Evolutionary conservation across 2,329 filamentous ascomycete genomes (phyloP), one percentile per base, ranked within the genome.

Genomic region (Neoscytalidium dimidiatum): DNA sequence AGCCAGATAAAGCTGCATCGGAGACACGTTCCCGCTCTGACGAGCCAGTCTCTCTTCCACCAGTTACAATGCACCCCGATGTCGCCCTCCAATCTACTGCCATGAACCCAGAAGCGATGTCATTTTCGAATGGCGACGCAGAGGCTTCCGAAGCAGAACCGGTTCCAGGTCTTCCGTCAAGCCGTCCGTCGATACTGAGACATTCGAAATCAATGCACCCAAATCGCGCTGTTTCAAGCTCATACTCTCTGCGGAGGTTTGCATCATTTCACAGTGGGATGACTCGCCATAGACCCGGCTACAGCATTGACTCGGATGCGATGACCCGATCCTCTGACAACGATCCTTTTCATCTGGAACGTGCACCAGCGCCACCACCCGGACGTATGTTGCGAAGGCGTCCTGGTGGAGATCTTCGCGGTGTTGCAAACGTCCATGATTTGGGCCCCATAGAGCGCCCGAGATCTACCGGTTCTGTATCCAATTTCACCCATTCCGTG

Each of bases 231-330:
- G 31, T 21, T 43, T 60, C 71, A n/a, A 71, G 72, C 1, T 70
- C 70, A 14, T 57, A 52, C 26, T 81, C 85, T 1, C 81, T 84
- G 57, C 78, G 83, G 28, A 85, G 86, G 11, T 85, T 84, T 71
- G 84, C 84, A 9, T 91, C 89, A 0, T 86, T 86, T 58, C 84
- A 86, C 19, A 90, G 87, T 68, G 82, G 83, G 1, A 76, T 84
- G 14, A 80, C 78, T 13, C 80, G 79, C 13, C 82, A 79, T 26
- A 82, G 82, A 9, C 85, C 83, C 0, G 76, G 85, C 7, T 82
- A 80, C 58, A 91, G 88, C 71, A 86, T 90, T 62, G 86, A 89
- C 71, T 60, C 56, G 13, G 87, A 86, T 4, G 87, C 82, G 0
- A 52, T 64, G 48, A 41, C 53, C 4, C 77, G 77, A 72, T 80